phyloP scores from a whole-genome alignment of 148 eudicot species.

The Diospyros kaki region DNA sequence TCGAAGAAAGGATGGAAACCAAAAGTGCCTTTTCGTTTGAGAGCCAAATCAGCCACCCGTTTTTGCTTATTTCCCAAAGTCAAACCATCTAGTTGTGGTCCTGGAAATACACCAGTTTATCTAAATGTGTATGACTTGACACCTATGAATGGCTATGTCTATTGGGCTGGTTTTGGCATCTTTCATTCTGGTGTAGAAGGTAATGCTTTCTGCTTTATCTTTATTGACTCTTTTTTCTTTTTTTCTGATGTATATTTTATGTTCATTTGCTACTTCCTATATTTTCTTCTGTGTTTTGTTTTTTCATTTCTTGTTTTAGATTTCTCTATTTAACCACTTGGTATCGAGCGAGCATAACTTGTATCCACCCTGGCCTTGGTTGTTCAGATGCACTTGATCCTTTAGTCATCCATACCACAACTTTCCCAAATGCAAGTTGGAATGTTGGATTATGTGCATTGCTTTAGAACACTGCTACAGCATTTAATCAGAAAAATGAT shows the following conservation, averaged over 20 bases:
- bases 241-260: neutral
- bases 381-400: neutral
- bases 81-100: conserved; percentile 46
- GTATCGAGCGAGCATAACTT: neutral
- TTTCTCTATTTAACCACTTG: neutral
- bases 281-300: neutral
- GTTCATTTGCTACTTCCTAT: neutral
- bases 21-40: conserved; percentile 48
- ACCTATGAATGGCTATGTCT: conserved; percentile 80
- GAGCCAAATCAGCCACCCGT: conserved; percentile 49
- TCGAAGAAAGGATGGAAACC: conserved; percentile 68
- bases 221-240: neutral
- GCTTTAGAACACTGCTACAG: too few species aligned
- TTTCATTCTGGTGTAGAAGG: conserved; percentile 99
- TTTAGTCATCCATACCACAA: neutral
- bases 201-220: conserved; percentile 20
- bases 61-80: conserved; percentile 63
- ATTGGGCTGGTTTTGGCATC: conserved; percentile 93
- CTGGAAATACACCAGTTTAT: conserved; percentile 59
- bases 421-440: neutral
- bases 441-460: neutral
- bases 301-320: neutral
- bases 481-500: too few species aligned
- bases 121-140: conserved; percentile 88
- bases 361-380: neutral